Evolutionary conservation across 2,329 filamentous ascomycete genomes (phyloP), one percentile per base, ranked within the genome.

Genomic region (Clonostachys byssicola): DNA sequence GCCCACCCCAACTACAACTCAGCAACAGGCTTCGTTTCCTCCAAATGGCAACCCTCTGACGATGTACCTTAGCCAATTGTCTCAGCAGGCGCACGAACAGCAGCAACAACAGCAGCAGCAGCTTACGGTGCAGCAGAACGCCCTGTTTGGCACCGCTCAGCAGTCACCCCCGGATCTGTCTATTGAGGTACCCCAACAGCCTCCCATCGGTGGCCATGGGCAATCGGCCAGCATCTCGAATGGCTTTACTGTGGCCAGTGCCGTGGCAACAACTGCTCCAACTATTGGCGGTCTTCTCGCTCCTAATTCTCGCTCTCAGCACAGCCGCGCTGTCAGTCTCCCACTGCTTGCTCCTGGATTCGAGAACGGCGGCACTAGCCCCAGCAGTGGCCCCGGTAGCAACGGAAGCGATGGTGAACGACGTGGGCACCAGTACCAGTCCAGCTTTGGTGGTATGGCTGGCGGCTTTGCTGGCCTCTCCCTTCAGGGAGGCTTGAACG

Each of bases 11-110:
- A 68, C 66, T 48, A 9, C 23, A 10, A 70, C 61, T 68, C 83
- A 59, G 68, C 86, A 58, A 68, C 86, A 60, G 69, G 80, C 83
- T 17, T 81, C 95, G 49, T 82, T 96, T 65, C 94, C 92, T 65
- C 83, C 82, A 45, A 86, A 77, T 60, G 92, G 83, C 73, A 96
- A 96, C 66, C 92, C 92, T 1, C 68, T 97, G 64, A 96, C 92
- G 20, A 84, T 96, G 82, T 97, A 96, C 64, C 78, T 96, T 49
- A 92, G 85, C 67, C 90, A 95, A 61, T 81, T 92, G 30, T 85
- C 84, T 18, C 81, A 86, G 51, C 83, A 88, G 59, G 79, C 81
- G 14, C 86, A 89, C 53, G 79, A 83, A 43, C 87, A 92, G 54
- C 88, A 90, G 51, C 81, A 86, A 34, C 85, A 89, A 54, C 85